Base-by-base conservation (phyloP, 768 basidiomycete genomes). In the Pleurotus tuoliensis region DNA sequence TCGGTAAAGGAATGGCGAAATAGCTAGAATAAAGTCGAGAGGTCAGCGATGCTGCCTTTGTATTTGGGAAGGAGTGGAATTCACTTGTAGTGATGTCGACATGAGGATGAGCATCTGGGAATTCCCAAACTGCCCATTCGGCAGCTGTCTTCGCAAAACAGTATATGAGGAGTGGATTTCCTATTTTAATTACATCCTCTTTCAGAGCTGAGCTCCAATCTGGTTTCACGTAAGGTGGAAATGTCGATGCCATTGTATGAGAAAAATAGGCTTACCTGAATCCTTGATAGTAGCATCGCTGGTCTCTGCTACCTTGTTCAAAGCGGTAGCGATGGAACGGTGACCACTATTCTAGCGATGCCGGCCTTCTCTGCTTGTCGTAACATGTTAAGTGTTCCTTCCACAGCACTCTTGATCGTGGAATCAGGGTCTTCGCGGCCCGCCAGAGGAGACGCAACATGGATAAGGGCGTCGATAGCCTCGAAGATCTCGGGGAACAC, bases 401-500 rank as follows among this genome's bases (percentile, higher is more conserved):
- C 69, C 12, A 75, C 65, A 0, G 74, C 71, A 15, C 57, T 64
- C 74, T 57, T 60, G 5, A 70, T 43, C 25, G 63, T 54, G 2
- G 43, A 55, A 6, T 66, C 64, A 3, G 56, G 52, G 12, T 60
- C 61, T 16, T 50, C 58, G 12, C 62, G 58, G 4, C 62, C 66
- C 6, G 65, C 56, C 38, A 71, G 58, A 6, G 71, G 71, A 11
- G 74, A 73, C n/a, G 76, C 76, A 2, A 69, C 67, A 59, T 80
- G 78, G 12, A 71, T 69, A 51, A 83, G 67, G 1, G 69, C 81
- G 41, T 76, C 72, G 5, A 82, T 75, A 1, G 74, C 80, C 60
- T 75, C 69, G 56, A 82, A 71, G 1, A 75, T 79, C 15, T 80
- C 76, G 47, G 77, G 75, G 58, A 82, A 82, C 15, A 65, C 47